Conservation (phyloP, 2,329 filamentous ascomycete genomes). For the Botryosphaeria dothidea region DNA sequence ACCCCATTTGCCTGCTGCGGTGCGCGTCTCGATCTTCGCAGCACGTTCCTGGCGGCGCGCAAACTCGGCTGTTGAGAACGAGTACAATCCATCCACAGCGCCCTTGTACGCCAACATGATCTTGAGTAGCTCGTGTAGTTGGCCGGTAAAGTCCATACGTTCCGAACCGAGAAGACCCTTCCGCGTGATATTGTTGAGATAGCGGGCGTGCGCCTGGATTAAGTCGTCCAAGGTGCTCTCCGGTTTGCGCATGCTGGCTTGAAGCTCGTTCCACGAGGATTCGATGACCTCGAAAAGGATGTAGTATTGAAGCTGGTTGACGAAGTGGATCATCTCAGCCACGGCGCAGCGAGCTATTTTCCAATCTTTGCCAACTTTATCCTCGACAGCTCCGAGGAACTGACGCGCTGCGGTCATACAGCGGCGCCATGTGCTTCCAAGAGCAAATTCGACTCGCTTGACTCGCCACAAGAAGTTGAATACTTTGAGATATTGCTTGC, state of each 20-base stretch:
- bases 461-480: slow-evolving; percentile 99
- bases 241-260: slow-evolving; percentile 77
- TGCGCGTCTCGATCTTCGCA: slow-evolving; percentile 68
- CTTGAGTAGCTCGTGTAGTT: slow-evolving; percentile 89
- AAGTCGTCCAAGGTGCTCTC: slow-evolving; percentile 93
- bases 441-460: slow-evolving; percentile 93
- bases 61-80: slow-evolving; percentile 92
- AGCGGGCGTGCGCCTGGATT: slow-evolving; percentile 86
- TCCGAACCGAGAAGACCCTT: slow-evolving; percentile 86
- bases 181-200: slow-evolving; percentile 91
- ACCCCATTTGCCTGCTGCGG: slow-evolving; percentile 65
- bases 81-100: slow-evolving; percentile 90
- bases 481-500: slow-evolving; percentile 94
- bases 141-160: slow-evolving; percentile 75
- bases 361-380: slow-evolving; percentile 77
- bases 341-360: slow-evolving; percentile 84
- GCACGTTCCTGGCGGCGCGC: slow-evolving; percentile 84
- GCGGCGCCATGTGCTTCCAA: slow-evolving; percentile 87
- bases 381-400: slow-evolving; percentile 77
- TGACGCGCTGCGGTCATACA: slow-evolving; percentile 94
- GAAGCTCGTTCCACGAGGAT: slow-evolving; percentile 88
- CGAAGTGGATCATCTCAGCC: slow-evolving; percentile 98
- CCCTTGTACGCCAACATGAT: slow-evolving; percentile 94
- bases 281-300: slow-evolving; percentile 99
- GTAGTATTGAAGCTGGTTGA: slow-evolving; percentile 96